These are phyloP conservation scores for Bremia lactucae DNA, from an alignment of 352 stramenopile species.

Conservation along the genomic window DNA sequence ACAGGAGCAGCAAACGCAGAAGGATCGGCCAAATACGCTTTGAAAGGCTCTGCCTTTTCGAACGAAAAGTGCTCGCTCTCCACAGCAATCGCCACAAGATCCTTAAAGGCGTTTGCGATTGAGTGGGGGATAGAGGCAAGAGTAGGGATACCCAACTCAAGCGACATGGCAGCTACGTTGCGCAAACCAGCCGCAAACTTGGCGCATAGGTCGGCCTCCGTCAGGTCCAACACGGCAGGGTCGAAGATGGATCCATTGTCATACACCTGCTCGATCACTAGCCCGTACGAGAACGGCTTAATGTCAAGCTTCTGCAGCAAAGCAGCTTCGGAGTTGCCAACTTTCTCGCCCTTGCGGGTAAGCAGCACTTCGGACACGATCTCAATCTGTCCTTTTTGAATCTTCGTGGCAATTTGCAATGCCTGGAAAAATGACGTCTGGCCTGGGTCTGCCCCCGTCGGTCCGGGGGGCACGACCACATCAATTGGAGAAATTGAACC, in stretches of 20 bases:
- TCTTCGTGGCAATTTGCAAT: slow-evolving; percentile 98
- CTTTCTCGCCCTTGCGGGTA: slow-evolving; percentile 92
- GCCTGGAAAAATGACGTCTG: slow-evolving; percentile 99
- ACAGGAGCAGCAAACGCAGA: slow-evolving; percentile 88
- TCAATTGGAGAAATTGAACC: slow-evolving; percentile 91
- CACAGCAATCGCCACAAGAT: slow-evolving; percentile 92
- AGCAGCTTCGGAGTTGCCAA: slow-evolving; percentile 96
- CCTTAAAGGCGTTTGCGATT: slow-evolving; percentile 98
- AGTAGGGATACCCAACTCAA: slow-evolving; percentile 94
- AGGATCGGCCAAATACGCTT: slow-evolving; percentile 92
- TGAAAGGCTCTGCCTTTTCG: slow-evolving; percentile 94
- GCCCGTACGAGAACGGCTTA: slow-evolving; percentile 98
- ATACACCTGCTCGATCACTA: slow-evolving; percentile 95
- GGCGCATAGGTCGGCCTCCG: slow-evolving; percentile 91
- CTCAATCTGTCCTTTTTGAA: slow-evolving; percentile 99
- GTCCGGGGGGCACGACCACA: slow-evolving; percentile 94
- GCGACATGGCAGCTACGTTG: slow-evolving; percentile 91
- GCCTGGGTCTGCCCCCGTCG: slow-evolving; percentile 97
- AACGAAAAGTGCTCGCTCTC: slow-evolving; percentile 96
- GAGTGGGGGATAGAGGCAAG: slow-evolving; percentile 97
- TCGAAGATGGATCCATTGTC: slow-evolving; percentile 99
- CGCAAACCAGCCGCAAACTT: slow-evolving; percentile 94
- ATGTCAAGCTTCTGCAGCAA: slow-evolving; percentile 99
- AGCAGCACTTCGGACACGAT: slow-evolving; percentile 96
- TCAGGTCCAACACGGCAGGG: slow-evolving; percentile 97